Evolutionary conservation across 352 stramenopile species (phyloP).

Genomic region (Pythium aristosporum): DNA sequence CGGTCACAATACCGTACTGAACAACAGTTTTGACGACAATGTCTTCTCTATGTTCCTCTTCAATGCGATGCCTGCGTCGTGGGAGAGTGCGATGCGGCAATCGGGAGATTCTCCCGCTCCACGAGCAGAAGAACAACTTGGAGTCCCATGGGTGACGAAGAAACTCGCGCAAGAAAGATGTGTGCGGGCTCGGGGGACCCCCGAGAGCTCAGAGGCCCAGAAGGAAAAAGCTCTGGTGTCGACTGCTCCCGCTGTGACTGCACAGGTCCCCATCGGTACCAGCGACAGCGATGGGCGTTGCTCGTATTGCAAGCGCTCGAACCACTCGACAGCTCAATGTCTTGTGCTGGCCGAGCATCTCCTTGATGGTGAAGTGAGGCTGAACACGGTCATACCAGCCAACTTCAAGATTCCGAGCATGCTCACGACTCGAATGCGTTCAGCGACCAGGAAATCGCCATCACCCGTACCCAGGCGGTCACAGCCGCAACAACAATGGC

Average conservation of each 20-base stretch:
- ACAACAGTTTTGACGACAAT: slow-evolving; percentile 6
- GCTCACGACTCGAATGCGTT: background rate
- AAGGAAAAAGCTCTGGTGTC: slow-evolving; percentile 1
- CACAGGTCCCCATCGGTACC: background rate
- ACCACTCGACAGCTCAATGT: background rate
- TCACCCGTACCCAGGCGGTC: background rate
- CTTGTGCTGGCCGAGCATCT: background rate
- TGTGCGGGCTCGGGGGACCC: background rate
- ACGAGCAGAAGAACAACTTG: slow-evolving; percentile 7
- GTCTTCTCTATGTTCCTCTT: slow-evolving; percentile 8
- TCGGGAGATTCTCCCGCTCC: background rate
- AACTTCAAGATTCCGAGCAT: background rate
- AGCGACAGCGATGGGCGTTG: background rate
- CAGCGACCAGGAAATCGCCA: background rate
- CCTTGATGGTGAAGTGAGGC: background rate
- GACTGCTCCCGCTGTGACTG: background rate
- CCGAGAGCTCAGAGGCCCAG: background rate
- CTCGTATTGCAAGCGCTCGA: background rate
- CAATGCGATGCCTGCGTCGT: slow-evolving; percentile 6
- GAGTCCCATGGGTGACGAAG: slow-evolving; percentile 3
- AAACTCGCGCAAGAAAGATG: background rate
- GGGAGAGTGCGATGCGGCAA: slow-evolving; percentile 7
- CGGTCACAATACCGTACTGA: slow-evolving; percentile 7
- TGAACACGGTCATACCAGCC: background rate
- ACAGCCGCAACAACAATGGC: slow-evolving; percentile 7